Conservation (phyloP, 2,329 filamentous ascomycete species). For the Dactylellina leptospora region DNA sequence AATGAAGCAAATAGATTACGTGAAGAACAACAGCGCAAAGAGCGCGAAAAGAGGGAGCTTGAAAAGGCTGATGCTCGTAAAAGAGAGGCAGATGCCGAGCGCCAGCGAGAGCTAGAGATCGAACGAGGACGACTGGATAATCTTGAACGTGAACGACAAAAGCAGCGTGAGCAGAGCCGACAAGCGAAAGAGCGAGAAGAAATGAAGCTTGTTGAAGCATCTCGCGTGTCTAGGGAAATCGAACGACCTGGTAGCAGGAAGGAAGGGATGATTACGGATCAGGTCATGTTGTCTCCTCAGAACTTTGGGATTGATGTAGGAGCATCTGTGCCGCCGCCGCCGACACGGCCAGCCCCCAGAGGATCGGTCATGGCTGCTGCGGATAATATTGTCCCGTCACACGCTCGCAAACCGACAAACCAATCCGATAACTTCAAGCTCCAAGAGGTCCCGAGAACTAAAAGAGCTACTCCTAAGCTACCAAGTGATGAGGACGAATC, state of each 20-base stretch:
- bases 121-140: conserved; percentile 65
- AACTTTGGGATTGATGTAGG: conserved; percentile 21
- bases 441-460: conserved; percentile 79
- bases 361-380: conserved; percentile 5
- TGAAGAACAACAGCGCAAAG: conserved; percentile 45
- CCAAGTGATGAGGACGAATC: conserved; percentile 28
- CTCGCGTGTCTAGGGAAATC: conserved; percentile 13
- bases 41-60: conserved; percentile 65
- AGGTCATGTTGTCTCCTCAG: conserved; percentile 41
- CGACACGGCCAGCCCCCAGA: conserved; percentile 28
- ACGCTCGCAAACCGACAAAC: conserved; percentile 52
- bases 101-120: conserved; percentile 55
- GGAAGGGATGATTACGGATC: conserved; percentile 37
- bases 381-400: conserved; percentile 48
- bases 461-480: conserved; percentile 59
- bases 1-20: conserved; percentile 47
- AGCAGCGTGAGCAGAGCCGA: conserved; percentile 61
- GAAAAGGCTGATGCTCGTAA: conserved; percentile 72
- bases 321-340: conserved; percentile 24
- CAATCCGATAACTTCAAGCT: conserved; percentile 74
- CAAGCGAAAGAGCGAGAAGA: conserved; percentile 60
- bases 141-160: conserved; percentile 53
- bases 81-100: conserved; percentile 67
- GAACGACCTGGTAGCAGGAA: conserved; percentile 29
- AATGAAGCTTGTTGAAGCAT: conserved; percentile 55